Conservation (phyloP, 2,329 filamentous ascomycete species). For the Gyromitra esculenta region DNA sequence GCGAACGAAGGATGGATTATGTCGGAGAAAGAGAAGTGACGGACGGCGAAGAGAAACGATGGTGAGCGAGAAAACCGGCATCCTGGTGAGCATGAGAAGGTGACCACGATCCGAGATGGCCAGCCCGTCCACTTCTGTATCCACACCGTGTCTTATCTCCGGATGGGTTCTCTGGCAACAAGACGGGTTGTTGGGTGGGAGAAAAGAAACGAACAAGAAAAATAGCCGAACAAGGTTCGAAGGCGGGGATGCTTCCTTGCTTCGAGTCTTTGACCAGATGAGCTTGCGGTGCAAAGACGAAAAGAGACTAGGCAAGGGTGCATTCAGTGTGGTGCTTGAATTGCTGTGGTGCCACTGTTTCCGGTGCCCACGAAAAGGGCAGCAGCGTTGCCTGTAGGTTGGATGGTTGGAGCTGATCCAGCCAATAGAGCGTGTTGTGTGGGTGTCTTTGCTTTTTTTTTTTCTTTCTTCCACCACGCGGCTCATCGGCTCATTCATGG, state of each 20-base stretch:
- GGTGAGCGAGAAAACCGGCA: conserved; percentile 39
- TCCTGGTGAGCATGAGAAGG: conserved; percentile 41
- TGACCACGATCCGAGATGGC: conserved; percentile 46
- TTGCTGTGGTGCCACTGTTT: conserved; percentile 30
- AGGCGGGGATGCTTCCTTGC: conserved; percentile 46
- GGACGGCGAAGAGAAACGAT: conserved; percentile 40
- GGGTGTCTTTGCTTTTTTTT: conserved; percentile 19
- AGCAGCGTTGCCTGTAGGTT: conserved; percentile 31
- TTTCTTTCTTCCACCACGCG: conserved; percentile 19
- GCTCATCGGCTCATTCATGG: conserved; percentile 19
- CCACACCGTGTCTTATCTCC: conserved; percentile 44
- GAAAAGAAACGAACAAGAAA: conserved; percentile 35
- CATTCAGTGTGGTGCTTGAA: conserved; percentile 3
- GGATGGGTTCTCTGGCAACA: conserved; percentile 31
- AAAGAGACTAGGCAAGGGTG: conserved; percentile 41
- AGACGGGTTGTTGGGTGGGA: conserved; percentile 33
- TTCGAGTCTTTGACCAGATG: conserved; percentile 43
- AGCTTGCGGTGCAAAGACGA: conserved; percentile 35
- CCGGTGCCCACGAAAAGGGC: conserved; percentile 42
- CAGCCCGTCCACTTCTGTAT: conserved; percentile 32
- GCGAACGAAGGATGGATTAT: conserved; percentile 39
- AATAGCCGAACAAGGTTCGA: conserved; percentile 42
- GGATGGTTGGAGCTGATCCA: conserved; percentile 39
- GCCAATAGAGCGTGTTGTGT: conserved; percentile 40
- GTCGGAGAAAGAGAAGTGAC: conserved; percentile 44